A percentile compares a stretch with the other conserved stretches of the same genome.
Conservation (phyloP, 148 eudicot species). For the Talinum fruticosum region DNA sequence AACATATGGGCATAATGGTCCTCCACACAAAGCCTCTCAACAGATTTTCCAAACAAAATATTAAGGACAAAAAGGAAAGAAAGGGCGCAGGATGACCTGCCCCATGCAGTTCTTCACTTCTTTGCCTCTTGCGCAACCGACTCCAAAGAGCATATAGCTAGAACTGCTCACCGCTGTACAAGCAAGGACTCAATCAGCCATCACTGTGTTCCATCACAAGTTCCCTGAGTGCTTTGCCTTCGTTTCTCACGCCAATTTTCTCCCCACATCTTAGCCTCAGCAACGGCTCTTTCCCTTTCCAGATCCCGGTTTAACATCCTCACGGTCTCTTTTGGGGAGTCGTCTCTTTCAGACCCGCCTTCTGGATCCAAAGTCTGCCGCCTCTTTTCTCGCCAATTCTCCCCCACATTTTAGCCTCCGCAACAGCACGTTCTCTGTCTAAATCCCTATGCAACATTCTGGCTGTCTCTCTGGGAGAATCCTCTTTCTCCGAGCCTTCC, state of each 20-base stretch:
- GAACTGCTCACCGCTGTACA: slow-evolving; percentile 19
- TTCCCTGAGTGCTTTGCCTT: slow-evolving; percentile 48
- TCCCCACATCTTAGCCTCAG: slow-evolving; percentile 45
- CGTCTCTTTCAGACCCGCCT: slow-evolving; percentile 32
- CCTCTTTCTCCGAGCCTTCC: slow-evolving; percentile 71
- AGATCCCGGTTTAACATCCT: slow-evolving; percentile 32
- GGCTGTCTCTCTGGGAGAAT: slow-evolving; percentile 63
- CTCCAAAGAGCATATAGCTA: slow-evolving; percentile 3
- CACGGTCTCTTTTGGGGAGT: slow-evolving; percentile 35
- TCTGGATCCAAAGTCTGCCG: slow-evolving; percentile 36
- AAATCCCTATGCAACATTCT: slow-evolving; percentile 56
- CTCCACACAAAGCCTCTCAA: slow-evolving; percentile 34
- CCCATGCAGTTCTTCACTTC: slow-evolving; percentile 4
- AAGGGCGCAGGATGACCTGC: slow-evolving; percentile 8
- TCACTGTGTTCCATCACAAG: slow-evolving; percentile 35
- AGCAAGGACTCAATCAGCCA: slow-evolving; percentile 21
- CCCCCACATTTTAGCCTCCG: slow-evolving; percentile 94
- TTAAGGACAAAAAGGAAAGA: slow-evolving; percentile 1
- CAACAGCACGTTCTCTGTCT: slow-evolving; percentile 79
- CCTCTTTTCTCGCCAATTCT: slow-evolving; percentile 48
- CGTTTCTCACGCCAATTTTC: slow-evolving; percentile 46
- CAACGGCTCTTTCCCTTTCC: slow-evolving; percentile 36
- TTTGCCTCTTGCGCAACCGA: slow-evolving; percentile 7
- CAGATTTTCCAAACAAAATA: slow-evolving; percentile 17
- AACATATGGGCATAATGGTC: slow-evolving; percentile 28